Conservation (phyloP, 202 grass and related monocot genomes). For the Hordeum pubiflorum region DNA sequence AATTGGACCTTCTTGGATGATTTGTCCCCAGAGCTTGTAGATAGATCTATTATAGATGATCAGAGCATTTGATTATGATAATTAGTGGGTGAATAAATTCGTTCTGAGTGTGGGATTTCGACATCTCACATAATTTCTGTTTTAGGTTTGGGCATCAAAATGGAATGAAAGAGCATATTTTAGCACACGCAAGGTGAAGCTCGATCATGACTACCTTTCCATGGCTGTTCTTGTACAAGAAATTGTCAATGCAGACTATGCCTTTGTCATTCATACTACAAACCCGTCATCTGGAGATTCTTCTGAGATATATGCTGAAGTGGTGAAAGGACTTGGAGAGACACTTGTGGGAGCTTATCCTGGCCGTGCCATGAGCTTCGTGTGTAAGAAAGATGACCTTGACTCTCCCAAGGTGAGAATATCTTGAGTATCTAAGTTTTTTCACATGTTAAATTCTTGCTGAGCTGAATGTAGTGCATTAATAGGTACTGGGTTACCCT, state of each 20-base stretch:
- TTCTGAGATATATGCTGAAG: slow-evolving; percentile 96
- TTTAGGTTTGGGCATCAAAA: slow-evolving; percentile 96
- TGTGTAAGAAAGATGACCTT: slow-evolving; percentile 72
- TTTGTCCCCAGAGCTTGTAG: slow-evolving; percentile 10
- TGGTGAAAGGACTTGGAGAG: slow-evolving; percentile 96
- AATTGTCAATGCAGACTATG: slow-evolving; percentile 93
- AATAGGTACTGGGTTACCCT: slow-evolving; percentile 83
- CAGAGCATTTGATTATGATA: neutral
- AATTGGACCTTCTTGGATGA: neutral
- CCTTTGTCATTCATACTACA: slow-evolving; percentile 94
- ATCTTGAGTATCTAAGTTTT: neutral
- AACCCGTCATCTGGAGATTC: slow-evolving; percentile 89
- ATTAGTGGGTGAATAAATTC: slow-evolving; percentile 3
- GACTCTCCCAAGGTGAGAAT: slow-evolving; percentile 66
- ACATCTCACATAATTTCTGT: slow-evolving; percentile 5
- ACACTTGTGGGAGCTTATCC: slow-evolving; percentile 96
- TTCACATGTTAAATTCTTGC: slow-evolving; percentile 7
- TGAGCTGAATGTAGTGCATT: slow-evolving; percentile 19
- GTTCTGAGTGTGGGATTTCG: slow-evolving; percentile 12
- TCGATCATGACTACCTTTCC: slow-evolving; percentile 85
- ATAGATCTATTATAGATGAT: slow-evolving; percentile 4
- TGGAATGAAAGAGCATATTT: slow-evolving; percentile 99
- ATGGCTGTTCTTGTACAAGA: slow-evolving; percentile 99
- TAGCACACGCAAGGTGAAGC: slow-evolving; percentile 86
- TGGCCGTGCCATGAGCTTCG: slow-evolving; percentile 89